Base-by-base conservation (phyloP, 2,329 filamentous ascomycete species). In the Botryotinia convoluta region DNA sequence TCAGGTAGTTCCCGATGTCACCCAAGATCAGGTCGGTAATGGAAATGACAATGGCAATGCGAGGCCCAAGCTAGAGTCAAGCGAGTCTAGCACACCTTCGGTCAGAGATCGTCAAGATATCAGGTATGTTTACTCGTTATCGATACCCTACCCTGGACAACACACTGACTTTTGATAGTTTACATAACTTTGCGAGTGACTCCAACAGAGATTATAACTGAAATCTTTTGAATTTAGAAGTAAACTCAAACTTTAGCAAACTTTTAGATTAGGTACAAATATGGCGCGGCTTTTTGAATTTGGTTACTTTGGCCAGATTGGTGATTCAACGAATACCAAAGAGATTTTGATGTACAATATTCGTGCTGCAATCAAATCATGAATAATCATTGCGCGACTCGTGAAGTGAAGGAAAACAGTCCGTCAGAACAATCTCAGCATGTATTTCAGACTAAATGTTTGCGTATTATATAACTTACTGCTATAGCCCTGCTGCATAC, bases 1-100 rank as follows among this genome's bases (percentile, higher is more conserved):
- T 69, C 86, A 88, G 72, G 84, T 91, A 62, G 85, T 91, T 51
- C 87, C 89, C 7, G 74, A 77, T 29, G 54, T 16, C 32, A 51
- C 67, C 10, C 76, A 74, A 69, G 74, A 67, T 37, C 75, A 73
- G 8, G 32, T 12, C 42, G 63, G 68, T 18, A 78, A 76, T 54
- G 74, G 72, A n/a, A 75, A 76, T 75, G 59, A 64, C 16, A 78
- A 78, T 71, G 77, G 77, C 18, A 72, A 75, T 70, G 72, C 73
- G 42, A 74, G 77, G 63, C 75, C 76, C 14, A 79, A 80, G 60
- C 76, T 78, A 65, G 79, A 81, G 68, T 75, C 79, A 67, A 76
- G 78, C n/a, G 75, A 77, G 18, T 75, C 78, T 1, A 67, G 67
- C 39, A 79, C 77, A 9, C 79, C 79, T 39, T 76, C 79, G 64